Evolutionary conservation across 768 basidiomycete genomes (phyloP), one percentile per base, ranked within the genome.

Genomic region (Tulasnella sp.): DNA sequence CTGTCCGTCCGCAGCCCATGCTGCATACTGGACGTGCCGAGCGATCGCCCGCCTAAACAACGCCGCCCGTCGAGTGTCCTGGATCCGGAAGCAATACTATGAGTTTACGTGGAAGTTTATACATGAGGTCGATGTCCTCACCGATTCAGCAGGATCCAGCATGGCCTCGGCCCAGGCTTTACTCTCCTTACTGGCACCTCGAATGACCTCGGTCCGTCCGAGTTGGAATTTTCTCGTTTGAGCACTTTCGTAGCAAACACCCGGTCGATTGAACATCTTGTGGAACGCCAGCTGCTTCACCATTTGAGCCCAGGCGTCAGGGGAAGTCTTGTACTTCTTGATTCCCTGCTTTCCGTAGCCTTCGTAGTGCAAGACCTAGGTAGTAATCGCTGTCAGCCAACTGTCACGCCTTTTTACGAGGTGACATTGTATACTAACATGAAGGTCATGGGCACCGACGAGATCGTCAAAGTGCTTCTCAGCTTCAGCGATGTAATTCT

Each of bases 231-330:
- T 96, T 38, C 98, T 89, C 77, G 97, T 99, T 87, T 98, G 97
- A 7, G 93, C 93, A 81, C 92, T 93, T 88, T 99, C 97, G 86
- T 99, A 99, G 80, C 93, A 92, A 71, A 94, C 91, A 2, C 90
- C 94, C 12, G 93, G 91, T 1, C 93, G 88, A 8, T 87, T 87
- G 82, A 87, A 89, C 88, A 81, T 90, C 86, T 97, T 96, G 85
- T 93, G 91, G 88, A 94, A 98, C 31, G 97, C 97, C 72, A 98
- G 92, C 85, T 98, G 97, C 87, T 97, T 98, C 82, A 97, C 92
- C 77, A 99, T 89, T 86, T 99, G 98, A 24, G 89, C 94, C 92
- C 96, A 96, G 38, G 97, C 96, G 83, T 99, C 98, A 0, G 97
- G 98, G 0, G 94, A 96, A 72, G 90, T 88, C 83, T 92, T 92